phyloP scores from a whole-genome alignment of 2,329 filamentous ascomycete species.

The Paracoccidioides brasiliensis region DNA sequence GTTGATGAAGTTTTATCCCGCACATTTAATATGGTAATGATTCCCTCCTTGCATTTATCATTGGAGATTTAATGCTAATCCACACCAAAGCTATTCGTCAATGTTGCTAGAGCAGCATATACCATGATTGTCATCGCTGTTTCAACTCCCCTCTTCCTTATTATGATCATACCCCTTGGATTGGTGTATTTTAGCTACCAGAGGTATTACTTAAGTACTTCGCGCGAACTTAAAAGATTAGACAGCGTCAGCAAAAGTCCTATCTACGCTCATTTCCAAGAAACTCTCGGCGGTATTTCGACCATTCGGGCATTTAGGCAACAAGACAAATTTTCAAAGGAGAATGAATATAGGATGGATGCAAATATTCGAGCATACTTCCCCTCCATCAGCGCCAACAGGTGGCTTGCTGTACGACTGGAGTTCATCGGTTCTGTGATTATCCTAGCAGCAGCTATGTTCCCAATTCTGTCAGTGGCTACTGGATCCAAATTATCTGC shows the following conservation, averaged over 20 bases:
- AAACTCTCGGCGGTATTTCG: slow-evolving; percentile 82
- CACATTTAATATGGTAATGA: slow-evolving; percentile 82
- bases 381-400: slow-evolving; percentile 83
- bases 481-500: slow-evolving; percentile 49
- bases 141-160: slow-evolving; percentile 65
- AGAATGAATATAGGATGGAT: slow-evolving; percentile 97
- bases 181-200: slow-evolving; percentile 85
- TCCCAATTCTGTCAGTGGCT: slow-evolving; percentile 68
- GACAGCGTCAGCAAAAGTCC: slow-evolving; percentile 93
- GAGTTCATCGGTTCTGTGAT: slow-evolving; percentile 93
- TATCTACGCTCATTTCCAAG: slow-evolving; percentile 97
- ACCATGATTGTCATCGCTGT: slow-evolving; percentile 76
- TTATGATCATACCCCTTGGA: slow-evolving; percentile 67
- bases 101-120: slow-evolving; percentile 61
- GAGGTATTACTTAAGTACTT: slow-evolving; percentile 91
- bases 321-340: slow-evolving; percentile 70
- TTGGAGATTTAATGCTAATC: slow-evolving; percentile 9
- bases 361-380: slow-evolving; percentile 89
- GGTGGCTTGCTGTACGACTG: slow-evolving; percentile 88
- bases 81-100: slow-evolving; percentile 49
- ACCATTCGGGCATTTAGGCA: slow-evolving; percentile 94
- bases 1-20: slow-evolving; percentile 90
- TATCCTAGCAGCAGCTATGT: slow-evolving; percentile 72
- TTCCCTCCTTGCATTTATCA: neutral
- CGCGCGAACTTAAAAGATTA: slow-evolving; percentile 86